A percentile compares a stretch with the other conserved stretches of the same genome.
phyloP scores from a whole-genome alignment of 1,284 basidiomycete genomes.

The Melampsora larici-populina region DNA sequence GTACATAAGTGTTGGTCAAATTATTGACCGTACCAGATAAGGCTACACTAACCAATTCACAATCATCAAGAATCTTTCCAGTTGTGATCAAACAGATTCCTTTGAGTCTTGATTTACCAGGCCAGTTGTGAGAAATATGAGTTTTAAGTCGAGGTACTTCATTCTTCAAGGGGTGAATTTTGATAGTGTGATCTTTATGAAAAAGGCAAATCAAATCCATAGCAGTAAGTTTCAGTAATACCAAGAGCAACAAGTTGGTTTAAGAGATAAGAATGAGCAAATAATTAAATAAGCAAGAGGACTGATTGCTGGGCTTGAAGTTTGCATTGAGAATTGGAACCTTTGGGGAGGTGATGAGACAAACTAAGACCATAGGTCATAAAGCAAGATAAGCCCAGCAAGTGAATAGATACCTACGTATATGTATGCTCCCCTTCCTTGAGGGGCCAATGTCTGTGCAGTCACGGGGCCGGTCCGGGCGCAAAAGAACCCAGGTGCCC shows the following conservation, averaged over 20 bases:
- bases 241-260: slow-evolving; percentile 29
- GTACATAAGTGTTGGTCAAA: background rate
- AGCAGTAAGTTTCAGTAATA: slow-evolving; percentile 15
- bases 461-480: no score
- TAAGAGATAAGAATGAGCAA: no score
- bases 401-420: no score
- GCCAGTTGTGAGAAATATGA: slow-evolving; percentile 33
- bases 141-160: slow-evolving; percentile 27
- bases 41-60: slow-evolving; percentile 22
- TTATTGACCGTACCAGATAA: slow-evolving; percentile 1
- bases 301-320: no score
- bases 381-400: no score
- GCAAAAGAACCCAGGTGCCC: no score
- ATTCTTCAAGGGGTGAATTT: slow-evolving; percentile 18
- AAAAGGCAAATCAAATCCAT: slow-evolving; percentile 11
- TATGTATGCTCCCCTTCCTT: no score
- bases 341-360: no score
- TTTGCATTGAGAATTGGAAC: no score
- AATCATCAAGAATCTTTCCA: slow-evolving; percentile 34
- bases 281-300: no score
- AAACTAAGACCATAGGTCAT: no score
- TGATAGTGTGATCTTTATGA: slow-evolving; percentile 13
- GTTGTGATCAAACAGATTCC: slow-evolving; percentile 35
- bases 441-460: no score
- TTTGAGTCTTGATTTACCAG: slow-evolving; percentile 34